Percentiles rank a stretch among this genome's conserved stretches.
Conservation (phyloP, 1,284 basidiomycete species). For the Tremellales sp. region DNA sequence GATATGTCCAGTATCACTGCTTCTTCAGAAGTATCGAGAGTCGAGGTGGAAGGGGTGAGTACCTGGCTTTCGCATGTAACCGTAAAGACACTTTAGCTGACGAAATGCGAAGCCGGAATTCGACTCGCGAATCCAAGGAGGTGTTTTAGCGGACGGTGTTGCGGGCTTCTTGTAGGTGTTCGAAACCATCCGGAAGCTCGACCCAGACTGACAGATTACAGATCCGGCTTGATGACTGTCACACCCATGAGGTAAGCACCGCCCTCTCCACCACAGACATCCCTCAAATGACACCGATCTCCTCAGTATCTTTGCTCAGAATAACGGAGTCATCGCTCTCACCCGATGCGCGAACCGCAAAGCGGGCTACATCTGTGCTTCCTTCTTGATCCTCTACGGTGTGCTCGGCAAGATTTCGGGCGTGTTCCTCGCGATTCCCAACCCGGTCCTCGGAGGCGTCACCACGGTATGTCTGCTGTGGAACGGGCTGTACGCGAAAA, state of each 20-base stretch:
- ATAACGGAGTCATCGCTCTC: constrained; percentile 74
- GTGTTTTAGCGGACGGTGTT: constrained; percentile 60
- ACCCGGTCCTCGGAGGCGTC: constrained; percentile 75
- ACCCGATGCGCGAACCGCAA: constrained; percentile 70
- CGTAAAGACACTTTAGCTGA: neutral
- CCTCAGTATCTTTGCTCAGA: constrained; percentile 75
- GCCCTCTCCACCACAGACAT: neutral
- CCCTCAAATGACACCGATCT: constrained; percentile 3
- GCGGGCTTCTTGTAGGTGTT: constrained; percentile 21
- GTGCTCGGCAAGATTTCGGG: constrained; percentile 74
- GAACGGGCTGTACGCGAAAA: neutral
- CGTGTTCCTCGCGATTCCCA: constrained; percentile 73
- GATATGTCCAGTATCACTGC: constrained; percentile 59
- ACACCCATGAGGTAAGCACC: constrained; percentile 53
- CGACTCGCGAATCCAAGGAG: constrained; percentile 77
- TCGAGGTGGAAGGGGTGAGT: constrained; percentile 58
- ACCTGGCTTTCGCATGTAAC: neutral
- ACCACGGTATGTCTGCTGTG: constrained; percentile 53
- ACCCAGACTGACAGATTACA: constrained; percentile 57
- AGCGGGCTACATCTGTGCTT: constrained; percentile 52
- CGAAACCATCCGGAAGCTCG: neutral
- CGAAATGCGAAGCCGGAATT: constrained; percentile 55
- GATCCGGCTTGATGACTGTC: constrained; percentile 74
- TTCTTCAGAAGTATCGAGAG: constrained; percentile 71
- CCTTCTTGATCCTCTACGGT: constrained; percentile 19